These are phyloP conservation scores for Apiospora kogelbergensis DNA, from an alignment of 2,329 filamentous ascomycete genomes.

Conservation along the genomic window DNA sequence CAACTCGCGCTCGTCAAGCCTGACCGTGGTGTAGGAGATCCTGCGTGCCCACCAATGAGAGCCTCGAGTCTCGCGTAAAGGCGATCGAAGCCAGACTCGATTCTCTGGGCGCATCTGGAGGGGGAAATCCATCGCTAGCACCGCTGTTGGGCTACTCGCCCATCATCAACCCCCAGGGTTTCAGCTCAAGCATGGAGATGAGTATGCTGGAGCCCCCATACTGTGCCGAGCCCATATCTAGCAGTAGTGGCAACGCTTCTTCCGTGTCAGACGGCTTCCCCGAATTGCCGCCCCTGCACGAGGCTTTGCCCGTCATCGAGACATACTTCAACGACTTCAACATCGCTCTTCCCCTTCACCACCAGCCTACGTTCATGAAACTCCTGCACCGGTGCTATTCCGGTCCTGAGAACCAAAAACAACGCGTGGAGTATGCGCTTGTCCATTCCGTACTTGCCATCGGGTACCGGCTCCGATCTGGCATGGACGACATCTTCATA, in stretches of 20 bases:
- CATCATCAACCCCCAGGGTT: not conserved
- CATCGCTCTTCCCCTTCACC: slow-evolving; percentile 36
- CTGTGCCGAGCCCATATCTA: not conserved
- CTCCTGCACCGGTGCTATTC: slow-evolving; percentile 37
- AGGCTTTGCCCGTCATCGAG: slow-evolving; percentile 36
- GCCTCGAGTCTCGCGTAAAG: slow-evolving; percentile 25
- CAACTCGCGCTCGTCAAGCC: not conserved
- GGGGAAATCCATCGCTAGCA: not conserved
- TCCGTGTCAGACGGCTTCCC: not conserved
- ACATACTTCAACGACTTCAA: slow-evolving; percentile 39
- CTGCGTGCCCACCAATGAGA: not conserved
- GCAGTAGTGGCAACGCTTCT: not conserved
- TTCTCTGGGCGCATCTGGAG: slow-evolving; percentile 13
- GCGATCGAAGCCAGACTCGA: slow-evolving; percentile 29
- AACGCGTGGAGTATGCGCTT: slow-evolving; percentile 35
- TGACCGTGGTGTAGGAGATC: not conserved
- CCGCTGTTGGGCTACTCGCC: not conserved
- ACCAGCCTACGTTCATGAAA: slow-evolving; percentile 35
- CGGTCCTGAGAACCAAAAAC: slow-evolving; percentile 17
- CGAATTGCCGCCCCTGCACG: slow-evolving; percentile 31
- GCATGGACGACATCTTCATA: not conserved
- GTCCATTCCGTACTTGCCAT: slow-evolving; percentile 41
- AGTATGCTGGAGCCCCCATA: not conserved
- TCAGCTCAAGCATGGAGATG: not conserved
- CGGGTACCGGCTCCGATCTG: slow-evolving; percentile 28